Percentiles rank a stretch among this genome's conserved stretches.
Conservation (phyloP, 306 rosid genomes). For the Albizia julibrissin region DNA sequence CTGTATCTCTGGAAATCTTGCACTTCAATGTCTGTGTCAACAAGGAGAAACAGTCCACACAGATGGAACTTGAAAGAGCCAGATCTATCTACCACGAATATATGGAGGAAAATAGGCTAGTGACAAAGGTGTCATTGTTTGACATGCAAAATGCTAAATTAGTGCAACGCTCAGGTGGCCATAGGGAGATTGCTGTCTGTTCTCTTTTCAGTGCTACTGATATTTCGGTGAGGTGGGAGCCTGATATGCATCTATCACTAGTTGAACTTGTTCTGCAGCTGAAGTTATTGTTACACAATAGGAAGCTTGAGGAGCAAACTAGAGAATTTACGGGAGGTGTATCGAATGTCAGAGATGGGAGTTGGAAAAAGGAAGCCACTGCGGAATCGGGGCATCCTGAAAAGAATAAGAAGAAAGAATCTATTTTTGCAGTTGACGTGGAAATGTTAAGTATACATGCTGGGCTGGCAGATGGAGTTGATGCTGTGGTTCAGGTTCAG, state of each 20-base stretch:
- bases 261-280: slow-evolving; percentile 76
- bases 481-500: slow-evolving; percentile 84
- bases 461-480: slow-evolving; percentile 93
- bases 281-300: slow-evolving; percentile 74
- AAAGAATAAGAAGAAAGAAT: slow-evolving; percentile 82
- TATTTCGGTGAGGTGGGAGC: slow-evolving; percentile 90
- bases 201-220: slow-evolving; percentile 98
- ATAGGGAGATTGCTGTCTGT: slow-evolving; percentile 85
- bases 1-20: slow-evolving; percentile 81
- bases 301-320: slow-evolving; percentile 62
- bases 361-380: slow-evolving; percentile 55
- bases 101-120: slow-evolving; percentile 68
- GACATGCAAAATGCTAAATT: slow-evolving; percentile 97
- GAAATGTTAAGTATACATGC: slow-evolving; percentile 85
- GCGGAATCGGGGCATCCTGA: slow-evolving; percentile 58
- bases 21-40: slow-evolving; percentile 78
- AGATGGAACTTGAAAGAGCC: slow-evolving; percentile 91
- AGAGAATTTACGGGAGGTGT: slow-evolving; percentile 45
- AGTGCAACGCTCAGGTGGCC: slow-evolving; percentile 88
- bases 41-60: slow-evolving; percentile 90
- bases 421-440: slow-evolving; percentile 91
- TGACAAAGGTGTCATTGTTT: slow-evolving; percentile 70
- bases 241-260: slow-evolving; percentile 83
- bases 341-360: slow-evolving; percentile 46
- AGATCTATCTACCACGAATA: slow-evolving; percentile 83